Evolutionary conservation across 106 monocot species (phyloP), one percentile per base, ranked within the genome.

Genomic region (Vanilla planifolia): DNA sequence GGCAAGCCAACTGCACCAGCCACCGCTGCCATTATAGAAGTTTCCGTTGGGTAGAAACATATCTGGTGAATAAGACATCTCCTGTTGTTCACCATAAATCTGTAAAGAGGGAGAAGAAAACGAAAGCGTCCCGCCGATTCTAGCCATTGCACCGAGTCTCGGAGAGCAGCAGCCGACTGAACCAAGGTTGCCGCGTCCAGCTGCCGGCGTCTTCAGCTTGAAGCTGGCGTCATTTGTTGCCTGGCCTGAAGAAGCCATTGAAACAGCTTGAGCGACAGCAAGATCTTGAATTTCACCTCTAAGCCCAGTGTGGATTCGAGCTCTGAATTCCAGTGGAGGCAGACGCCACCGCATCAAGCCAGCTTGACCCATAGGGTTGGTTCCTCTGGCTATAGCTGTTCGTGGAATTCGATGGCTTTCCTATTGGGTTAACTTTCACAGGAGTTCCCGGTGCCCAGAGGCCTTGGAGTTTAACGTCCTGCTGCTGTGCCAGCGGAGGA

Each of bases 361-460:
- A 43, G 39, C 42, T 61, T 26, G 60, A 26, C 25, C 27, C 16
- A 41, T 8, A 26, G 42, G 21, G 2, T 26, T 61, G 45, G n/a
- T n/a, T n/a, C n/a, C n/a, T n/a, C n/a, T n/a, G n/a, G 30, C 46
- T n/a, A 47, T 44, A 45, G 32, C 46, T 21, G 14, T 33, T 17
- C n/a, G 34, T 36, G 8, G 20, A 21, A 20, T 34, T 9, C 28
- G 21, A 35, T 35, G 28, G 21, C 11, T 35, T 57, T 20, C 35
- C 35, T 57, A 35, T 57, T 19, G 57, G 57, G 20, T 20, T 57
- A 21, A 13, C 33, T 19, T 30, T 63, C 17, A 47, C 10, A 5
- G 46, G 43, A 8, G 62, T 63, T 32, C 17, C 62, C 0, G 62
- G 46, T 2, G 39, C 24, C 62, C 62, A 63, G 13, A 32, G 5